These are phyloP conservation scores for Cyberlindnera amylophila DNA, from an alignment of 805 yeast genomes.

Conservation along the genomic window DNA sequence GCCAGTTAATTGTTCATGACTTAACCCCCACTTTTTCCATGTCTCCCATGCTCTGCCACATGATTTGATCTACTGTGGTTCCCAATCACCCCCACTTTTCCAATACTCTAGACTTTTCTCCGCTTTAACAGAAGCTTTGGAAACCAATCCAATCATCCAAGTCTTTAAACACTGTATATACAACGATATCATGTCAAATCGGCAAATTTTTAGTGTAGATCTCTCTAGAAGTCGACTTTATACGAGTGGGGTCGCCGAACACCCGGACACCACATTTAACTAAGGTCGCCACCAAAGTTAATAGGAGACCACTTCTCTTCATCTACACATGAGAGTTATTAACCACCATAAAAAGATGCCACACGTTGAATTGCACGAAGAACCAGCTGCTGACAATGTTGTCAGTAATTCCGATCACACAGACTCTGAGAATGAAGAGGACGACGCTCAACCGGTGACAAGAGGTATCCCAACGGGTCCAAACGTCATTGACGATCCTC, in stretches of 20 bases:
- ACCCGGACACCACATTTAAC: conserved; percentile 1
- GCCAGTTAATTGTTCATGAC: conserved; percentile 20
- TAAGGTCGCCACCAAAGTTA: conserved; percentile 4
- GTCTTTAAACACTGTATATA: neutral
- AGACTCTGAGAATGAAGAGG: conserved; percentile 21
- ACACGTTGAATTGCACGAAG: conserved; percentile 2
- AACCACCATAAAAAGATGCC: neutral
- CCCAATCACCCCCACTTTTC: too few species aligned
- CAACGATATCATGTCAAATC: neutral
- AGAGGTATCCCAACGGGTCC: conserved; percentile 12
- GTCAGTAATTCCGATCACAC: conserved; percentile 23
- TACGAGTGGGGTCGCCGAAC: neutral
- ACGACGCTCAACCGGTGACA: conserved; percentile 10
- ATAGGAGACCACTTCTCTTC: too few species aligned
- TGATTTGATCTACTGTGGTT: too few species aligned
- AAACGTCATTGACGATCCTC: conserved; percentile 30
- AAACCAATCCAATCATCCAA: too few species aligned
- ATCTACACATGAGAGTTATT: too few species aligned
- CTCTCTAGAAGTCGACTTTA: too few species aligned
- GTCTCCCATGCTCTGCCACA: neutral
- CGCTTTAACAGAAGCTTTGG: too few species aligned
- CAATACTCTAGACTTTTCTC: too few species aligned
- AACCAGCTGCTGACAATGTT: conserved; percentile 6
- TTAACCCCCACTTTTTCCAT: neutral
- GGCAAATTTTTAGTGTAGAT: too few species aligned